phyloP scores from a whole-genome alignment of 179 eudicot species.

The Camellia oleifera region DNA sequence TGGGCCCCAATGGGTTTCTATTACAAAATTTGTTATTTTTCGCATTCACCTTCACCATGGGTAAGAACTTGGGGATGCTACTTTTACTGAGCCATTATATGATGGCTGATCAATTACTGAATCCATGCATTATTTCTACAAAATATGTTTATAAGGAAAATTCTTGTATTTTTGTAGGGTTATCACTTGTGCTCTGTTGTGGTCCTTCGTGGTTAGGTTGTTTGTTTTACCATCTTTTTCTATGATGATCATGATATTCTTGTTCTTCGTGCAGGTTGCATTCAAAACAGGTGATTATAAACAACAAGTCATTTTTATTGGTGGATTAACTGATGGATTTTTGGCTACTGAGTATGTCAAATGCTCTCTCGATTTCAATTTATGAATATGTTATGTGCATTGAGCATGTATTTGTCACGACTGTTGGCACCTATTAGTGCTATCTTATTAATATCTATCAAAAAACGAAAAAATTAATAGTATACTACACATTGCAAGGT shows the following conservation, averaged over 20 bases:
- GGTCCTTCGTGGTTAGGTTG: not conserved
- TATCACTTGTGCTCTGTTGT: not conserved
- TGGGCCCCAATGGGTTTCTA: not conserved
- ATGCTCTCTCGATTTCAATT: slow-evolving; percentile 6
- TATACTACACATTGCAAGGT: not conserved
- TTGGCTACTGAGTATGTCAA: slow-evolving; percentile 91
- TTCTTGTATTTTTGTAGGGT: not conserved
- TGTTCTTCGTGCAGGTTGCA: slow-evolving; percentile 65
- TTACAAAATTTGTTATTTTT: not conserved
- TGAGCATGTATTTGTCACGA: not conserved
- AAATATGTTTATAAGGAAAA: not conserved
- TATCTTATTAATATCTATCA: not conserved
- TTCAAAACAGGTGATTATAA: slow-evolving; percentile 85
- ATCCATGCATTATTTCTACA: not conserved
- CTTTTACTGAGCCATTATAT: not conserved
- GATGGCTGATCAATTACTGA: not conserved
- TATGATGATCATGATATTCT: not conserved
- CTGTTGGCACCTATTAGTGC: not conserved
- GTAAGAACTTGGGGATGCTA: not conserved
- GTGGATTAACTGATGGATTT: slow-evolving; percentile 90
- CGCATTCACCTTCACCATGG: not conserved
- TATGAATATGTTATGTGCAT: not conserved
- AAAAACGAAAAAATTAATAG: not conserved
- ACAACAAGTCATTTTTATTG: slow-evolving; percentile 86
- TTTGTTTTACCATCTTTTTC: not conserved